phyloP scores from a whole-genome alignment of 139 green algal genomes.

The Chara braunii region DNA sequence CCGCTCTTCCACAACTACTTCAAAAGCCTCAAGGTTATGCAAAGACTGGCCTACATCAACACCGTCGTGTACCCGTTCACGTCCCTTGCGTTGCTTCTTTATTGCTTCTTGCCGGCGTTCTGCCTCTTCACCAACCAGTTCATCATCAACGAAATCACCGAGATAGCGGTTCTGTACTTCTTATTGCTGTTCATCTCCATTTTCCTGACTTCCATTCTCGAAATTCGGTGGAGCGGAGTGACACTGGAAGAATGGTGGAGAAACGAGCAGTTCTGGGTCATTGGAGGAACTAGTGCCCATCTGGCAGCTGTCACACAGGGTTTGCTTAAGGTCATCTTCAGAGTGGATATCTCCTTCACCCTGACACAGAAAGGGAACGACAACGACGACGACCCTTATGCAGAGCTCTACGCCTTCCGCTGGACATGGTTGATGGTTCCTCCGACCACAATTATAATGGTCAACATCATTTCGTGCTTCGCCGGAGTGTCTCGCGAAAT shows the following conservation, averaged over 20 bases:
- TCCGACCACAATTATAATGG: conserved; percentile 15
- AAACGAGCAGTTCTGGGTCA: conserved; percentile 45
- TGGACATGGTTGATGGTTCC: conserved; percentile 26
- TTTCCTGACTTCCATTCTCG: conserved; percentile 34
- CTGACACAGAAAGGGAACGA: conserved; percentile 14
- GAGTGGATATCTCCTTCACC: conserved; percentile 21
- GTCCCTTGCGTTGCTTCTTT: conserved; percentile 10
- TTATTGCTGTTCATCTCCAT: conserved; percentile 32
- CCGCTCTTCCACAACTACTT: conserved; percentile 6
- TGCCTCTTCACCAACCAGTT: conserved; percentile 34
- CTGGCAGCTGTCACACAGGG: conserved; percentile 25
- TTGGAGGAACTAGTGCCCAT: conserved; percentile 27
- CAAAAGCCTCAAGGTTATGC: conserved; percentile 10
- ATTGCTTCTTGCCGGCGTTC: conserved; percentile 26
- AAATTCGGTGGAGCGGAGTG: conserved; percentile 39
- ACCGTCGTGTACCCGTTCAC: conserved; percentile 34
- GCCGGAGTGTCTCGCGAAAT: not conserved
- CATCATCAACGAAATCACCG: conserved; percentile 16
- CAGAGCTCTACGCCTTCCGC: conserved; percentile 16
- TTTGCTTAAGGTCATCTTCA: conserved; percentile 20
- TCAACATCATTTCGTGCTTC: conserved; percentile 12
- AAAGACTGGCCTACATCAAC: conserved; percentile 32
- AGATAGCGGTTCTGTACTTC: conserved; percentile 20
- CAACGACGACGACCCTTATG: not conserved
- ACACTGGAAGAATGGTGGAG: conserved; percentile 37